These are phyloP conservation scores for Wickerhamiella bombiphila DNA, from an alignment of 805 yeast species.

Conservation along the genomic window DNA sequence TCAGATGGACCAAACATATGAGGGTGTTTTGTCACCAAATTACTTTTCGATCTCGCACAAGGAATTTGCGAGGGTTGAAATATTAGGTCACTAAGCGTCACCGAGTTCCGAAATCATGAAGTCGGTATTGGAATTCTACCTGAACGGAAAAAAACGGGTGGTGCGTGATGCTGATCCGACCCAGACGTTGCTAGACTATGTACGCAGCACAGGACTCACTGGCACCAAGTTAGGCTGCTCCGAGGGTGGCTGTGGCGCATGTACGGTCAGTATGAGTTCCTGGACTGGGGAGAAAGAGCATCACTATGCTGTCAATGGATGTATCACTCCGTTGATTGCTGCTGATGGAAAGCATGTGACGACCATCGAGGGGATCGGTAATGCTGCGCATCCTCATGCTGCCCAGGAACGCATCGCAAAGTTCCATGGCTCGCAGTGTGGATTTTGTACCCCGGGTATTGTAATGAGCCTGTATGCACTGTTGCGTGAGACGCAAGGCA, in stretches of 20 bases:
- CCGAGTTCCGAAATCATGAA: too few relatives aligned
- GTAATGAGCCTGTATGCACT: conserved; percentile 34
- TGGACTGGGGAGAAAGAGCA: conserved; percentile 23
- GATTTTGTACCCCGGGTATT: conserved; percentile 38
- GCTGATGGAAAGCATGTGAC: conserved; percentile 34
- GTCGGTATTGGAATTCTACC: conserved; percentile 22
- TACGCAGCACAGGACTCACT: conserved; percentile 26
- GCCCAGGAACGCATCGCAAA: conserved; percentile 36
- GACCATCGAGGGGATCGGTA: conserved; percentile 36
- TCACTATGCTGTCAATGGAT: conserved; percentile 31
- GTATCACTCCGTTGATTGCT: conserved; percentile 33
- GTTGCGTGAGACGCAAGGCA: conserved; percentile 27
- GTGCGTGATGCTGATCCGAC: conserved; percentile 31
- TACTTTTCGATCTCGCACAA: too few relatives aligned
- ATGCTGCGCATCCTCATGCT: conserved; percentile 29
- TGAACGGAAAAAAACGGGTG: conserved; percentile 28
- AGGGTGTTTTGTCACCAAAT: too few relatives aligned
- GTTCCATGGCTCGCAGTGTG: conserved; percentile 38
- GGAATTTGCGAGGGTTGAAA: too few relatives aligned
- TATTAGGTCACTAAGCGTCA: too few relatives aligned
- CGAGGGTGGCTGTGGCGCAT: conserved; percentile 40
- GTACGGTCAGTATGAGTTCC: conserved; percentile 31
- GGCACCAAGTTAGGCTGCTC: conserved; percentile 38
- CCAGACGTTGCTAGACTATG: conserved; percentile 31
- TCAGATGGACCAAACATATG: too few relatives aligned